phyloP scores from a whole-genome alignment of 208 protist species.

The Acanthamoeba sp. region DNA sequence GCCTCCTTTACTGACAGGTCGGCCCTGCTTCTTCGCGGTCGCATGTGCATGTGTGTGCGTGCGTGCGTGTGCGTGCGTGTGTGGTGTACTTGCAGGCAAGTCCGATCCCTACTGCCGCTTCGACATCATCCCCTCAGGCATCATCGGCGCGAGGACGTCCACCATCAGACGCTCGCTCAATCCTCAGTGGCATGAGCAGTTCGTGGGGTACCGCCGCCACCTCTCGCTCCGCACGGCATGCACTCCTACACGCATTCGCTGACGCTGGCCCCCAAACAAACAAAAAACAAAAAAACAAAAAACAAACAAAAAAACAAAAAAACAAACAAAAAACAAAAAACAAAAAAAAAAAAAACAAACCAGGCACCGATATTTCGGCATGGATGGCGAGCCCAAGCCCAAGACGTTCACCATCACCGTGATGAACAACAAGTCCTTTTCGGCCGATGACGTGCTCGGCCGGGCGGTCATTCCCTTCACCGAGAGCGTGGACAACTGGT shows the following conservation, averaged over 20 bases:
- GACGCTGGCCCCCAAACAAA: background rate
- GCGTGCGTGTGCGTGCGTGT: too few relatives aligned
- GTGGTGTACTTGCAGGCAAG: conserved; percentile 3
- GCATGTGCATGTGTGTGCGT: too few relatives aligned
- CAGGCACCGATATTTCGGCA: conserved; percentile 61
- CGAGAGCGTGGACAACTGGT: conserved; percentile 60
- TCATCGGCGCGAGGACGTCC: conserved; percentile 60
- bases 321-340: too few relatives aligned
- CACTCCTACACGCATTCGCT: background rate
- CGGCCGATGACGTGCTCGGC: conserved; percentile 47
- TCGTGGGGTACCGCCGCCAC: conserved; percentile 28
- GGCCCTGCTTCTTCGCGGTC: background rate
- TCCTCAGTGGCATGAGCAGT: conserved; percentile 66
- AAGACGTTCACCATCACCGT: conserved; percentile 66
- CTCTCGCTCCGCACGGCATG: background rate
- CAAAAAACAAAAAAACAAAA: background rate
- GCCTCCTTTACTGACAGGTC: too few relatives aligned
- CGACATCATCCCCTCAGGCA: conserved; percentile 68
- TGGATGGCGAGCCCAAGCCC: conserved; percentile 67
- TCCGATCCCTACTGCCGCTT: conserved; percentile 51
- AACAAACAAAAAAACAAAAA: background rate
- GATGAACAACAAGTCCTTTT: conserved; percentile 70
- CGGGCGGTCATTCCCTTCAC: conserved; percentile 58
- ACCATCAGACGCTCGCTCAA: conserved; percentile 62
- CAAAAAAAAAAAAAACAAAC: background rate